Conservation (phyloP, 176 grass and related monocot species). For the Panicum miliaceum region DNA sequence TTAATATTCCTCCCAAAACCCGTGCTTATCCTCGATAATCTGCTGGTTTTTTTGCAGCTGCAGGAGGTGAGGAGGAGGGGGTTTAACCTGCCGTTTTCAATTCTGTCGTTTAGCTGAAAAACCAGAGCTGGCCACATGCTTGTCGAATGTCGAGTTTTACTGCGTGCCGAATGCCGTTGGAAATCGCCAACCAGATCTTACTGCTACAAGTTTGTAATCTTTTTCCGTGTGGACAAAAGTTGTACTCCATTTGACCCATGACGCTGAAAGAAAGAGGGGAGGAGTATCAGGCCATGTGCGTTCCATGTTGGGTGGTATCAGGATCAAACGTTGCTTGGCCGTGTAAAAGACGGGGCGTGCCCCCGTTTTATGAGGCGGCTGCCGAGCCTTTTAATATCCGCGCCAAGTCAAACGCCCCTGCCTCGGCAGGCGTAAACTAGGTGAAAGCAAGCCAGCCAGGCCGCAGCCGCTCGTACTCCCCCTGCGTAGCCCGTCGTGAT, state of each 20-base stretch:
- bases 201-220: not conserved
- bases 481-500: conserved; percentile 36
- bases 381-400: conserved; percentile 44
- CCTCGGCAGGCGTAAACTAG: conserved; percentile 60
- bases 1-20: not conserved
- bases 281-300: conserved; percentile 28
- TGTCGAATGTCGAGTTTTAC: not conserved
- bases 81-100: not conserved
- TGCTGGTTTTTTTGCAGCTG: conserved; percentile 19
- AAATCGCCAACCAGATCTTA: not conserved
- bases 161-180: not conserved
- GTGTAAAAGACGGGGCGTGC: conserved; percentile 35
- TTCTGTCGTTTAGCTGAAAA: not conserved
- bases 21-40: conserved; percentile 16
- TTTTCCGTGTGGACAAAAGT: not conserved
- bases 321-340: conserved; percentile 27
- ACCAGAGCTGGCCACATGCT: not conserved
- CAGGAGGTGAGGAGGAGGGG: not conserved
- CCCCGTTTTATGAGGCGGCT: conserved; percentile 60
- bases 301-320: conserved; percentile 7
- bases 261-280: too few species aligned
- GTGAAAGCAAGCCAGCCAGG: conserved; percentile 19
- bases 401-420: conserved; percentile 52
- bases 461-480: conserved; percentile 41
- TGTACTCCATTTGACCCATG: not conserved